Evolutionary conservation across 1,139 yeast species (phyloP).

Genomic region (Suhomyces wounanorum): DNA sequence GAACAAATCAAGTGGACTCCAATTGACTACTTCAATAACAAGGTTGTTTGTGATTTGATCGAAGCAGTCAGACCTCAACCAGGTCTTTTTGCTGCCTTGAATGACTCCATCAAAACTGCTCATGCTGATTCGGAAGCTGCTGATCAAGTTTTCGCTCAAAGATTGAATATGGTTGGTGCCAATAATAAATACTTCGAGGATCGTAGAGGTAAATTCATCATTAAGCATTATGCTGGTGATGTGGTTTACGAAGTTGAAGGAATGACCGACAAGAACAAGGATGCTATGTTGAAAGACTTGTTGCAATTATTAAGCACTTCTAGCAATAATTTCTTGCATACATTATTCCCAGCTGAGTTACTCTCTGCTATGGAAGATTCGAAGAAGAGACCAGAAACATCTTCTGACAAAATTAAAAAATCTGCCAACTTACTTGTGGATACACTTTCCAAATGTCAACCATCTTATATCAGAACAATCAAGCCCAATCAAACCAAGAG

Average conservation of each 20-base stretch:
- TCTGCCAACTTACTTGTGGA: constrained; percentile 91
- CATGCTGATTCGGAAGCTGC: constrained; percentile 98
- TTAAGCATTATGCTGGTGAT: constrained; percentile 98
- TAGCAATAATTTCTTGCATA: constrained; percentile 61
- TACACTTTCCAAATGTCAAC: constrained; percentile 85
- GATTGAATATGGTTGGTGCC: constrained; percentile 79
- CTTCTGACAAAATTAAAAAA: constrained; percentile 89
- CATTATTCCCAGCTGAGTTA: constrained; percentile 71
- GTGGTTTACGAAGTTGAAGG: constrained; percentile 88
- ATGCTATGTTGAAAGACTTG: constrained; percentile 86
- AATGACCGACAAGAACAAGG: constrained; percentile 97
- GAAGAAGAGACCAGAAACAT: constrained; percentile 92
- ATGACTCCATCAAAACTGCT: constrained; percentile 97
- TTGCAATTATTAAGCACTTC: constrained; percentile 77
- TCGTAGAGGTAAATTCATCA: constrained; percentile 82
- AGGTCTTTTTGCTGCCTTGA: constrained; percentile 93
- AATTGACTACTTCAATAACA: constrained; percentile 92
- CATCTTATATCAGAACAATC: constrained; percentile 96
- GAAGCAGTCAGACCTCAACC: constrained; percentile 91
- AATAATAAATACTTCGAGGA: constrained; percentile 86
- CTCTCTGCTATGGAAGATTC: constrained; percentile 65
- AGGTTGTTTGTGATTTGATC: constrained; percentile 94
- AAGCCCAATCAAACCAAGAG: constrained; percentile 95
- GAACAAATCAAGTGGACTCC: constrained; percentile 98
- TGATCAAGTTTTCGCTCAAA: constrained; percentile 92